Conservation (phyloP, 2,329 filamentous ascomycete genomes). For the Oidium heveae region DNA sequence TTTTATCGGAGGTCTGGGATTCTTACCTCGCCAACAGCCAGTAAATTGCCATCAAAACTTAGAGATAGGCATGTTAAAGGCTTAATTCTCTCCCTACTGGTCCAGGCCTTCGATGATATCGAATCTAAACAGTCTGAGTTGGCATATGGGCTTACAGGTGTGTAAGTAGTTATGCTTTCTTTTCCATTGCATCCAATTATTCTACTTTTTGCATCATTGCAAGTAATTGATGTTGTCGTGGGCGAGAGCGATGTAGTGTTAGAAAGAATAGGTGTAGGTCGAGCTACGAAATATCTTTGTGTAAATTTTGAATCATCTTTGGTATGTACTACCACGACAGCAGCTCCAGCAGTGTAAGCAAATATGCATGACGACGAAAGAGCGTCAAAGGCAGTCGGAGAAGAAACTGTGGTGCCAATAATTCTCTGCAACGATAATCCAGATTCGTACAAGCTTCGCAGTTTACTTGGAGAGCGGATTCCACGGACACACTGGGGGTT, state of each 20-base stretch:
- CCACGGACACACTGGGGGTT: conserved; percentile 45
- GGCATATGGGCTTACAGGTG: conserved; percentile 13
- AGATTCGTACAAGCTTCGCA: conserved; percentile 24
- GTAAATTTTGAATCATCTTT: conserved; percentile 35
- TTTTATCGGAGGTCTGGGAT: neutral
- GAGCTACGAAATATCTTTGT: conserved; percentile 78
- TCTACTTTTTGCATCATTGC: conserved; percentile 37
- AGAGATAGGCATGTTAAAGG: conserved; percentile 76
- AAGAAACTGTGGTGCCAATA: conserved; percentile 70
- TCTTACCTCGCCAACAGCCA: conserved; percentile 66
- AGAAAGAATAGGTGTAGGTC: conserved; percentile 46
- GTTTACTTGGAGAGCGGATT: conserved; percentile 31
- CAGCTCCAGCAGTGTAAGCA: conserved; percentile 78
- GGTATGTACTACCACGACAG: conserved; percentile 70
- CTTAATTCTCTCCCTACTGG: conserved; percentile 78
- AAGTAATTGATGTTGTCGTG: conserved; percentile 28
- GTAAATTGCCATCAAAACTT: conserved; percentile 61
- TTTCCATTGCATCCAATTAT: conserved; percentile 21
- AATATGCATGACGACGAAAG: conserved; percentile 46
- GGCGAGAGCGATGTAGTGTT: conserved; percentile 28
- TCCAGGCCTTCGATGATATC: conserved; percentile 47
- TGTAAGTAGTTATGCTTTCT: conserved; percentile 18
- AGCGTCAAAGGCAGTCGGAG: conserved; percentile 66
- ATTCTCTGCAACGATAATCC: conserved; percentile 56
- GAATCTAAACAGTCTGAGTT: conserved; percentile 34